These are phyloP conservation scores for Hanseniaspora jakobsenii DNA, from an alignment of 805 yeast species.

Conservation along the genomic window DNA sequence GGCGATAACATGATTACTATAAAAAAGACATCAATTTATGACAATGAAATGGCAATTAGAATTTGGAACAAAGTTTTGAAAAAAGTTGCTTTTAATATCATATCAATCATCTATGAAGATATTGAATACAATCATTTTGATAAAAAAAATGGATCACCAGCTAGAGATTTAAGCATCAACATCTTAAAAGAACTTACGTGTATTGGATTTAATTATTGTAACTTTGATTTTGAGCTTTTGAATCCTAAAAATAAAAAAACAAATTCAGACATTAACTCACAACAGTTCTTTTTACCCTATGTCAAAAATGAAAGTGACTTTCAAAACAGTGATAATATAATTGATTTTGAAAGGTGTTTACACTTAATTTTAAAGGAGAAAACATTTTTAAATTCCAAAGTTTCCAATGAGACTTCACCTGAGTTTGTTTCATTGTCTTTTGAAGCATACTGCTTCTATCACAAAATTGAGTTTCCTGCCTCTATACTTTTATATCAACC, in stretches of 20 bases:
- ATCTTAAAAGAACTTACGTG: slow-evolving; percentile 23
- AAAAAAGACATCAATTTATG: background rate
- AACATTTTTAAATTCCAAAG: slow-evolving; percentile 20
- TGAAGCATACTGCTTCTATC: slow-evolving; percentile 29
- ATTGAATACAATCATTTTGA: slow-evolving; percentile 23
- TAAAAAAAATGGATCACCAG: slow-evolving; percentile 10
- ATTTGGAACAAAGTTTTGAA: slow-evolving; percentile 26
- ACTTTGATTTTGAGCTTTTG: slow-evolving; percentile 17
- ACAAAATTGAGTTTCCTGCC: slow-evolving; percentile 27
- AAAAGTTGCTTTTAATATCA: slow-evolving; percentile 25
- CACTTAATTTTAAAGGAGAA: slow-evolving; percentile 21
- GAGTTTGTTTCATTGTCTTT: slow-evolving; percentile 27
- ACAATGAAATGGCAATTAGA: slow-evolving; percentile 21
- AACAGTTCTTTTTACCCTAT: slow-evolving; percentile 3
- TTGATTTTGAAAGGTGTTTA: slow-evolving; percentile 21
- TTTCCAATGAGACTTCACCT: slow-evolving; percentile 25
- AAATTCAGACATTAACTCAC: background rate
- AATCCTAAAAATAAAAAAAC: slow-evolving; percentile 1
- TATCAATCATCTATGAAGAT: slow-evolving; percentile 27
- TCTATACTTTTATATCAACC: slow-evolving; percentile 26
- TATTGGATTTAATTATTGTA: slow-evolving; percentile 23
- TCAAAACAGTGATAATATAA: background rate
- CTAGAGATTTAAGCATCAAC: slow-evolving; percentile 22
- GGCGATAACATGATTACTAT: slow-evolving; percentile 5
- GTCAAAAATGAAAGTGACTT: background rate